Percentiles rank a stretch among this genome's conserved stretches.
Conservation (phyloP, 2,329 filamentous ascomycete species). For the Colletotrichum gloeosporioides region DNA sequence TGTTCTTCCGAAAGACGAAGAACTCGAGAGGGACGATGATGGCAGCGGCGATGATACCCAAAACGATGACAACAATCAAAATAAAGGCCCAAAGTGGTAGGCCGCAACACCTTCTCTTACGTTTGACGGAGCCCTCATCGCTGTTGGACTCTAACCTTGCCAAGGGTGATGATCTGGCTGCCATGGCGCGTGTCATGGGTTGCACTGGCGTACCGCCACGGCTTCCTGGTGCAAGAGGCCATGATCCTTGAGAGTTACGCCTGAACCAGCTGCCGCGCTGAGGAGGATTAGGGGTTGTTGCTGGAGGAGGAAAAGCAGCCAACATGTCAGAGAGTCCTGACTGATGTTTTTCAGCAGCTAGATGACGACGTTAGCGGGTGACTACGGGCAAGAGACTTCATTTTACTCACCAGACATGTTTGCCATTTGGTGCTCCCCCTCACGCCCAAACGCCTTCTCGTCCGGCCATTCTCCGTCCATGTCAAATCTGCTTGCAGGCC, state of each 20-base stretch:
- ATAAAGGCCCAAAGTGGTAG: conserved; percentile 82
- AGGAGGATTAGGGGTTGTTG: conserved; percentile 48
- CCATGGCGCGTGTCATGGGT: conserved; percentile 8
- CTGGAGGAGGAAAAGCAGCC: conserved; percentile 67
- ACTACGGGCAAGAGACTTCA: not conserved
- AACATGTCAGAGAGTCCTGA: conserved; percentile 69
- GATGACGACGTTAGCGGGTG: conserved; percentile 22
- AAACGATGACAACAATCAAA: conserved; percentile 64
- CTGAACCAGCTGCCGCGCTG: conserved; percentile 52
- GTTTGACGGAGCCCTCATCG: conserved; percentile 35
- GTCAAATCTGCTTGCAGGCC: conserved; percentile 65
- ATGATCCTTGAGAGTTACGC: conserved; percentile 40
- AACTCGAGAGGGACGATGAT: conserved; percentile 78
- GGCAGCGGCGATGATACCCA: conserved; percentile 80
- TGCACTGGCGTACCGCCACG: conserved; percentile 10
- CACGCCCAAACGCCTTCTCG: conserved; percentile 43
- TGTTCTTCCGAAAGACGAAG: conserved; percentile 61
- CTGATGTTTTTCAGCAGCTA: conserved; percentile 49
- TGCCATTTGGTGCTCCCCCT: conserved; percentile 43
- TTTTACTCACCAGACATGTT: conserved; percentile 34
- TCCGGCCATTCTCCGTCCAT: conserved; percentile 53
- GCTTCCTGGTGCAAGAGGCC: conserved; percentile 49
- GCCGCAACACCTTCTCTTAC: conserved; percentile 76
- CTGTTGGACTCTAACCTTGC: conserved; percentile 17
- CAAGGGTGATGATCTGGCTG: conserved; percentile 9